These are phyloP conservation scores for Metschnikowia baotianmanensis DNA, from an alignment of 805 yeast genomes.

Conservation along the genomic window DNA sequence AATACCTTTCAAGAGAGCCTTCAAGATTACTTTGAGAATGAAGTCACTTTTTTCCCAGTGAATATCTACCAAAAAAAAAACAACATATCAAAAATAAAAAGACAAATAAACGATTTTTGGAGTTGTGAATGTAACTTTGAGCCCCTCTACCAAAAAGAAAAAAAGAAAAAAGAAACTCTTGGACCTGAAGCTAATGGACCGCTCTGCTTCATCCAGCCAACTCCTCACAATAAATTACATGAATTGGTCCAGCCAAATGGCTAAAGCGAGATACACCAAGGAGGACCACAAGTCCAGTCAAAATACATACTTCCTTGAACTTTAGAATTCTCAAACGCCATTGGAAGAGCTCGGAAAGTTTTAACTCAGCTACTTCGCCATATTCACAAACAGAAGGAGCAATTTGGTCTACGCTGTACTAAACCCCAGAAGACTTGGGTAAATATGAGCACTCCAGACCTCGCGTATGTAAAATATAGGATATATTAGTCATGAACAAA, in stretches of 20 bases:
- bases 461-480: conserved; percentile 7
- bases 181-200: conserved; percentile 22
- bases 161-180: no score
- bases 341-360: conserved; percentile 51
- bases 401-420: conserved; percentile 59
- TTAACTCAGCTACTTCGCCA: conserved; percentile 50
- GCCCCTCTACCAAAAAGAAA: no score
- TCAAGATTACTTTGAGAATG: conserved; percentile 56
- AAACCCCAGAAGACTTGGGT: conserved; percentile 36
- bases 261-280: conserved; percentile 32
- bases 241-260: conserved; percentile 44
- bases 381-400: conserved; percentile 52
- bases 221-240: conserved; percentile 32
- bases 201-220: conserved; percentile 7
- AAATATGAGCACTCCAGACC: conserved; percentile 24
- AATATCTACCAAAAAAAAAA: no score
- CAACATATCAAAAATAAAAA: no score
- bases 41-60: conserved; percentile 54
- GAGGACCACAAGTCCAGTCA: conserved; percentile 14
- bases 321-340: conserved; percentile 43
- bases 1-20: conserved; percentile 45
- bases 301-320: conserved; percentile 24
- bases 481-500: not conserved
- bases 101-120: conserved; percentile 44
- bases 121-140: no score